Percentiles rank a stretch among this genome's conserved stretches.
Evolutionary conservation across 2,329 filamentous ascomycete genomes (phyloP).

Genomic region (Penicillium frequentans): DNA sequence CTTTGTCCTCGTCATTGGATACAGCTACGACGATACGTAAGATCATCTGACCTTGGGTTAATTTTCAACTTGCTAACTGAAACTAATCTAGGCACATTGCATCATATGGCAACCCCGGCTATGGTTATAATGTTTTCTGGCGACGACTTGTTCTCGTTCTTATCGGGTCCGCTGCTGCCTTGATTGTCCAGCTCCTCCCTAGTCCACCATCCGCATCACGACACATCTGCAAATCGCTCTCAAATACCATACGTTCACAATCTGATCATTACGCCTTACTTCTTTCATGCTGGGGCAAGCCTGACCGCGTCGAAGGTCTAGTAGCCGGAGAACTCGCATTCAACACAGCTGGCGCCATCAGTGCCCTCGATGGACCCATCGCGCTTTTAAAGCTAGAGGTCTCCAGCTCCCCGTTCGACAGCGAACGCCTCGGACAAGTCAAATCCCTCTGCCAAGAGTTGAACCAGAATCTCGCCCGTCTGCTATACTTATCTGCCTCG

Average conservation of each 20-base stretch:
- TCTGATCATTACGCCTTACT: constrained; percentile 53
- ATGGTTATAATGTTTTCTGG: constrained; percentile 53
- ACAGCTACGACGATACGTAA: constrained; percentile 47
- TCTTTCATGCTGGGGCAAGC: constrained; percentile 46
- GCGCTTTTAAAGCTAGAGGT: constrained; percentile 40
- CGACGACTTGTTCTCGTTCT: constrained; percentile 46
- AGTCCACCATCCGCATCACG: constrained; percentile 48
- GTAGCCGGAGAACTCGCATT: constrained; percentile 33
- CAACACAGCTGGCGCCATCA: constrained; percentile 33
- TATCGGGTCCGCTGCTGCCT: constrained; percentile 45
- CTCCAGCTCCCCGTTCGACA: constrained; percentile 41
- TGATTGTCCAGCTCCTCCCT: constrained; percentile 50
- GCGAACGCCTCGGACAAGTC: constrained; percentile 31
- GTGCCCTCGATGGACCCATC: constrained; percentile 35
- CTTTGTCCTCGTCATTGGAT: constrained; percentile 47
- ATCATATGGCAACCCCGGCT: constrained; percentile 48
- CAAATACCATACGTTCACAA: constrained; percentile 44
- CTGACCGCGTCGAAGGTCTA: constrained; percentile 21
- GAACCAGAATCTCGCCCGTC: constrained; percentile 32
- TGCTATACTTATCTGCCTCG: constrained; percentile 36
- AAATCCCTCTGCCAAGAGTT: constrained; percentile 34
- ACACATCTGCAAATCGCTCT: constrained; percentile 48
- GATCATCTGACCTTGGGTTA: background rate
- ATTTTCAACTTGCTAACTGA: constrained; percentile 3
- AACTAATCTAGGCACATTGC: constrained; percentile 34